Evolutionary conservation across 2,329 filamentous ascomycete genomes (phyloP).

Genomic region (Cladophialophora chaetospira): DNA sequence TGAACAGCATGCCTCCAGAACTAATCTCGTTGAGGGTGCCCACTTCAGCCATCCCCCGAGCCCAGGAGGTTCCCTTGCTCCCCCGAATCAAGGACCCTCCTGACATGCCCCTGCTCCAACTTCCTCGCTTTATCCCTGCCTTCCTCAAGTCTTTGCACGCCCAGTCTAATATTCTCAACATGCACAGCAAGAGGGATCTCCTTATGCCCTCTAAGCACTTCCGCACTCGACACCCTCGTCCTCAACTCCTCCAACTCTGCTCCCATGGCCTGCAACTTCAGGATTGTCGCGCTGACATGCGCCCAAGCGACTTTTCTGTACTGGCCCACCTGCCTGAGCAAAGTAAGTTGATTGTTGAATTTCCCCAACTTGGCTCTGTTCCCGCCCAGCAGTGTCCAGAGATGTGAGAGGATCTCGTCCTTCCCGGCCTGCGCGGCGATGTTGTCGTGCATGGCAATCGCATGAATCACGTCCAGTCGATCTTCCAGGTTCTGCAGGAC

Average conservation of each 20-base stretch:
- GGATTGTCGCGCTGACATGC: constrained; percentile 69
- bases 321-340: constrained; percentile 65
- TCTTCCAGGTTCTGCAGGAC: constrained; percentile 69
- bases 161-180: constrained; percentile 71
- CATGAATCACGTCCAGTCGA: constrained; percentile 69
- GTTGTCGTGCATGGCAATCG: constrained; percentile 66
- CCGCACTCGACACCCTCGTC: constrained; percentile 67
- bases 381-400: constrained; percentile 75
- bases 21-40: background rate
- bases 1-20: background rate
- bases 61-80: constrained; percentile 12
- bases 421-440: constrained; percentile 60
- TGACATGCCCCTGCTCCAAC: constrained; percentile 61
- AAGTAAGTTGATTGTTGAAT: constrained; percentile 63
- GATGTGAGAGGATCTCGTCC: constrained; percentile 66
- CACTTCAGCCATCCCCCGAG: background rate
- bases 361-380: constrained; percentile 64
- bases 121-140: constrained; percentile 62
- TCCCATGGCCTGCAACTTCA: constrained; percentile 74
- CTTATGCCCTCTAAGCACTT: constrained; percentile 31
- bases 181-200: constrained; percentile 70
- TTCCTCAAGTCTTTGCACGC: constrained; percentile 69
- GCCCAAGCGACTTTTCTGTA: constrained; percentile 67
- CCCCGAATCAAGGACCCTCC: constrained; percentile 52
- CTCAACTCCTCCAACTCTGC: constrained; percentile 70